These are phyloP conservation scores for Cladobotryum mycophilum DNA, from an alignment of 2,329 filamentous ascomycete genomes.

Conservation along the genomic window DNA sequence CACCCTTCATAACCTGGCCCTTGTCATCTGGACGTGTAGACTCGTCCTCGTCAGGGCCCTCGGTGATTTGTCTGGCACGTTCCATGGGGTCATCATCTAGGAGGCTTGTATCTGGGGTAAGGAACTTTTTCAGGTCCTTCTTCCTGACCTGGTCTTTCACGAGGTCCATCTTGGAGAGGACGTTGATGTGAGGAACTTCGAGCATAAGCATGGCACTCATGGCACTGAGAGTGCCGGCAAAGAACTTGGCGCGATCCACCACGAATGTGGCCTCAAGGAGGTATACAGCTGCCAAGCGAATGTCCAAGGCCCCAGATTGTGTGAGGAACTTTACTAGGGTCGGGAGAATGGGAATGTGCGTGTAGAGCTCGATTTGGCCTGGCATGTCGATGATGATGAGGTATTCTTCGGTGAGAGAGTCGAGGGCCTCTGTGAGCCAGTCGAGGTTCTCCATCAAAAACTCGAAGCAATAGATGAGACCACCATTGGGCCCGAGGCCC, in stretches of 20 bases:
- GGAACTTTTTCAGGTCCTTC: slow-evolving; percentile 81
- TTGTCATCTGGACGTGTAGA: slow-evolving; percentile 57
- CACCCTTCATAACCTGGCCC: slow-evolving; percentile 69
- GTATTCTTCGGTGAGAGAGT: slow-evolving; percentile 86
- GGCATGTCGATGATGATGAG: slow-evolving; percentile 98
- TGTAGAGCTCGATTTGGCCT: slow-evolving; percentile 97
- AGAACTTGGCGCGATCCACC: slow-evolving; percentile 94
- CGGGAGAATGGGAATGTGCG: slow-evolving; percentile 88
- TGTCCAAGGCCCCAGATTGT: slow-evolving; percentile 72
- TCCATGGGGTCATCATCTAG: slow-evolving; percentile 72
- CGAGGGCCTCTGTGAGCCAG: slow-evolving; percentile 79
- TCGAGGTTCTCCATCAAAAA: slow-evolving; percentile 92
- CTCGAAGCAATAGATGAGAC: slow-evolving; percentile 93
- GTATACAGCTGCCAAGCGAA: slow-evolving; percentile 89
- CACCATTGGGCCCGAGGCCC: slow-evolving; percentile 83
- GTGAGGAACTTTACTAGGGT: slow-evolving; percentile 76
- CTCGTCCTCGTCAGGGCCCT: slow-evolving; percentile 39
- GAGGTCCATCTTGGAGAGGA: slow-evolving; percentile 96
- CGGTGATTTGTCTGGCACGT: slow-evolving; percentile 31
- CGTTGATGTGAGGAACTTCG: slow-evolving; percentile 92
- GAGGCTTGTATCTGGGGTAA: slow-evolving; percentile 77
- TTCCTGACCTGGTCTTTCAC: slow-evolving; percentile 84
- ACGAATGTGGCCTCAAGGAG: slow-evolving; percentile 94
- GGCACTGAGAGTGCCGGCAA: slow-evolving; percentile 87
- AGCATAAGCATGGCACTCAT: slow-evolving; percentile 99